A percentile compares a stretch with the other conserved stretches of the same genome.
phyloP scores from a whole-genome alignment of 768 basidiomycete species.

The Mycena polygramma region DNA sequence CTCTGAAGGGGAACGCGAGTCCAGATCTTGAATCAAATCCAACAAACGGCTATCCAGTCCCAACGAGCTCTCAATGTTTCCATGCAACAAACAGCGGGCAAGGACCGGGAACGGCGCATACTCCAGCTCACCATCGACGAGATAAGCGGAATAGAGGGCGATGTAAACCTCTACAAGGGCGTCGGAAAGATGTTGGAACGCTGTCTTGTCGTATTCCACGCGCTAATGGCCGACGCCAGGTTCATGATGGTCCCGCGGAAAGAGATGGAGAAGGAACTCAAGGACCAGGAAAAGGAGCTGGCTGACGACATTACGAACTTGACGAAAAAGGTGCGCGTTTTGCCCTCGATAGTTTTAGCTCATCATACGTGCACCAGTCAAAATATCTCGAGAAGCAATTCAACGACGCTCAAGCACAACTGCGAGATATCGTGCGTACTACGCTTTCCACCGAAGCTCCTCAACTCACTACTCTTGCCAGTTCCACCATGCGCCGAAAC shows the following conservation, averaged over 20 bases:
- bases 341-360: not conserved
- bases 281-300: slow-evolving; percentile 83
- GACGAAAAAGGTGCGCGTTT: slow-evolving; percentile 80
- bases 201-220: slow-evolving; percentile 19
- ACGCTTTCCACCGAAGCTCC: not conserved
- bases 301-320: slow-evolving; percentile 86
- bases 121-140: slow-evolving; percentile 91
- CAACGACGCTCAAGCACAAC: slow-evolving; percentile 88
- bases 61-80: slow-evolving; percentile 82
- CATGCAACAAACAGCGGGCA: slow-evolving; percentile 79
- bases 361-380: slow-evolving; percentile 57
- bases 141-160: slow-evolving; percentile 74
- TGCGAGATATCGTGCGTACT: slow-evolving; percentile 83
- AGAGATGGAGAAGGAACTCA: slow-evolving; percentile 83
- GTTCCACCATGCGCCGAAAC: slow-evolving; percentile 69
- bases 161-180: slow-evolving; percentile 91
- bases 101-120: slow-evolving; percentile 92
- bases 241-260: slow-evolving; percentile 90
- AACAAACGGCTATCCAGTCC: slow-evolving; percentile 89
- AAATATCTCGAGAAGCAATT: slow-evolving; percentile 96
- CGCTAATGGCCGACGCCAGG: slow-evolving; percentile 59
- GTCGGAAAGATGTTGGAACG: slow-evolving; percentile 91
- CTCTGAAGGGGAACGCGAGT: slow-evolving; percentile 39
- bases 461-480: slow-evolving; percentile 40
- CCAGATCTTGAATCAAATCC: slow-evolving; percentile 93